Percentiles rank a stretch among this genome's conserved stretches.
Evolutionary conservation across 352 stramenopile species (phyloP).

Genomic region (Pythium insidiosum): DNA sequence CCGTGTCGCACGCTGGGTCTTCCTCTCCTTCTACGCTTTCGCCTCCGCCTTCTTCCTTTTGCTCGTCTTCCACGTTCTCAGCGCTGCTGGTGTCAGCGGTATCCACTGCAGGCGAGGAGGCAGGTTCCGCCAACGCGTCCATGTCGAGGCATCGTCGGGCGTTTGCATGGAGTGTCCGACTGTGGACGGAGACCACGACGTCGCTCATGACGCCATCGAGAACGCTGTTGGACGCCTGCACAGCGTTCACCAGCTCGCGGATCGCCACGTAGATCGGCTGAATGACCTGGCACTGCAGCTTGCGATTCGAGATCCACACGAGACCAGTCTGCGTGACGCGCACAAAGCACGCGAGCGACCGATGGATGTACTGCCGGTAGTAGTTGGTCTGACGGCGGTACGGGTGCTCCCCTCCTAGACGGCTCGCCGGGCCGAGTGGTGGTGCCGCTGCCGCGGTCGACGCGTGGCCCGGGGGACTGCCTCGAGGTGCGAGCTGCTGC

Average conservation of each 20-base stretch:
- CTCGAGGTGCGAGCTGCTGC: no score
- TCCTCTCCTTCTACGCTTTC: background rate
- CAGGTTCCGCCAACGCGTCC: background rate
- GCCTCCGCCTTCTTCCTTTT: background rate
- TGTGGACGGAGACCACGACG: no score
- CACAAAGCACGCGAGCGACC: slow-evolving; percentile 53
- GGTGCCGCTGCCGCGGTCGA: background rate
- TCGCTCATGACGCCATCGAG: slow-evolving; percentile 24
- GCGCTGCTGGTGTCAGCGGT: no score
- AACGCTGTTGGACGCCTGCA: slow-evolving; percentile 30
- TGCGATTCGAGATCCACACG: slow-evolving; percentile 80
- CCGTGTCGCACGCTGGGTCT: background rate
- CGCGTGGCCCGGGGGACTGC: background rate
- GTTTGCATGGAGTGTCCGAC: background rate
- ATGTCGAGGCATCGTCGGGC: background rate
- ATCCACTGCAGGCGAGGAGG: no score
- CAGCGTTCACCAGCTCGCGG: slow-evolving; percentile 33
- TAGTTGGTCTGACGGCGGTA: slow-evolving; percentile 29
- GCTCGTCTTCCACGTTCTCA: background rate
- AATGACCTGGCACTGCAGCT: slow-evolving; percentile 55
- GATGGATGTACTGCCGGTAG: slow-evolving; percentile 66
- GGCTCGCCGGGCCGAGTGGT: slow-evolving; percentile 3
- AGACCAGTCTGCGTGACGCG: slow-evolving; percentile 68
- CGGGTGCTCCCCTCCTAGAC: no score
- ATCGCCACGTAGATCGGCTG: slow-evolving; percentile 65